phyloP scores from a whole-genome alignment of 192 early-diverging fungal species.

The Coemansia sp. region DNA sequence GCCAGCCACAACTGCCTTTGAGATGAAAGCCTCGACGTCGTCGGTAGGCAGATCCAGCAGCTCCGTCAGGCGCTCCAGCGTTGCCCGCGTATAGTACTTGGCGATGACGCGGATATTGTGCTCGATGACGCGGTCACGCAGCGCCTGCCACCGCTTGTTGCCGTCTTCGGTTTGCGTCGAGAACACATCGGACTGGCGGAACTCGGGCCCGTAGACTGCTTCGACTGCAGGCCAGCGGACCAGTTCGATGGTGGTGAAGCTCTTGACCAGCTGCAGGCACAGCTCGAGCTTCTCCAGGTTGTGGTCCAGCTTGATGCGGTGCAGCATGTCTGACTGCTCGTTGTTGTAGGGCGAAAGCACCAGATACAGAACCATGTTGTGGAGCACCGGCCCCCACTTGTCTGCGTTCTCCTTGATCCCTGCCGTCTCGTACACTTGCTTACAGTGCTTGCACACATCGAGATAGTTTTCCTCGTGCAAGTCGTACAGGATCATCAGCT shows the following conservation, averaged over 20 bases:
- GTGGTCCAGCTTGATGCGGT: slow-evolving; percentile 80
- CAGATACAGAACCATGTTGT: slow-evolving; percentile 83
- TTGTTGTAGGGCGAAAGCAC: slow-evolving; percentile 91
- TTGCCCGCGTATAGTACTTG: slow-evolving; percentile 91
- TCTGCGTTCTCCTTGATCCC: slow-evolving; percentile 74
- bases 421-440: slow-evolving; percentile 85
- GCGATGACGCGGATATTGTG: slow-evolving; percentile 98
- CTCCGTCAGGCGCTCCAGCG: slow-evolving; percentile 81
- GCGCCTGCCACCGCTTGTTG: slow-evolving; percentile 71
- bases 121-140: slow-evolving; percentile 95
- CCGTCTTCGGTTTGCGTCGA: slow-evolving; percentile 69
- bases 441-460: slow-evolving; percentile 89
- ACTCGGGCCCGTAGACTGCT: slow-evolving; percentile 77
- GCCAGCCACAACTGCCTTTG: slow-evolving; percentile 90
- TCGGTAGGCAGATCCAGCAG: slow-evolving; percentile 81
- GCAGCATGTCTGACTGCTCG: slow-evolving; percentile 93
- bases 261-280: slow-evolving; percentile 82
- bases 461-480: slow-evolving; percentile 89
- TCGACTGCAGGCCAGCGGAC: slow-evolving; percentile 95
- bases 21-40: slow-evolving; percentile 89
- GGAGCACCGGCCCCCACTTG: slow-evolving; percentile 72
- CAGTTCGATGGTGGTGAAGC: slow-evolving; percentile 90
- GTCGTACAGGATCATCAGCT: slow-evolving; percentile 94
- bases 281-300: slow-evolving; percentile 71
- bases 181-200: slow-evolving; percentile 78